Evolutionary conservation across 2,329 filamentous ascomycete genomes (phyloP).

Genomic region (Clonostachys solani): DNA sequence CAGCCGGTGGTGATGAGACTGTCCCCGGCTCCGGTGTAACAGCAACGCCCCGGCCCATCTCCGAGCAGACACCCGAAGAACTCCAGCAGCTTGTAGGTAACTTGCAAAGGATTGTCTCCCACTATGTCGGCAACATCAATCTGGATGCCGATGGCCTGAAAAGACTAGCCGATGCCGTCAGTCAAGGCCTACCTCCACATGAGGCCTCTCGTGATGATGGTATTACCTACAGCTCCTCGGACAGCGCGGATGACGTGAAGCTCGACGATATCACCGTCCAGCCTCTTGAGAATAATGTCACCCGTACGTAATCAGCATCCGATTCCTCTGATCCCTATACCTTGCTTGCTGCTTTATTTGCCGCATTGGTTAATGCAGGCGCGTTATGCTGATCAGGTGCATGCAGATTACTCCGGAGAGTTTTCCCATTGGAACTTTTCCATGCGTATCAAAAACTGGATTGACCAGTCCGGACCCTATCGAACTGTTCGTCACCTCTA

Average conservation of each 20-base stretch:
- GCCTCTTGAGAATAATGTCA: slow-evolving; percentile 32
- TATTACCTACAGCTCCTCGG: slow-evolving; percentile 3
- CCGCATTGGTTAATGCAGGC: no score
- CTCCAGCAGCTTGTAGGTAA: slow-evolving; percentile 6
- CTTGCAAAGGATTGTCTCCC: slow-evolving; percentile 42
- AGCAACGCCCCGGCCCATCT: neutral
- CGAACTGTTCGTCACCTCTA: neutral
- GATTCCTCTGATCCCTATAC: no score
- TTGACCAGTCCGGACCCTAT: slow-evolving; percentile 25
- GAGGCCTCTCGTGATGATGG: slow-evolving; percentile 3
- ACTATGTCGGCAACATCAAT: slow-evolving; percentile 33
- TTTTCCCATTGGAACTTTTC: slow-evolving; percentile 51
- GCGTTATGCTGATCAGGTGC: neutral
- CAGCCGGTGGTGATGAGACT: neutral
- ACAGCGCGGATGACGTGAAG: slow-evolving; percentile 3
- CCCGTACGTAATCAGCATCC: slow-evolving; percentile 20
- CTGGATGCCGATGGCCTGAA: slow-evolving; percentile 18
- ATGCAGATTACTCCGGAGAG: slow-evolving; percentile 43
- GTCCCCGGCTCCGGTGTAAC: neutral
- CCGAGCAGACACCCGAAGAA: slow-evolving; percentile 2
- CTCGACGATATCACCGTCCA: slow-evolving; percentile 33
- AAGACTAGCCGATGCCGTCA: slow-evolving; percentile 34
- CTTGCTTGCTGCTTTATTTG: neutral
- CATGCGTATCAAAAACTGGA: slow-evolving; percentile 43
- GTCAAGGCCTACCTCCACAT: slow-evolving; percentile 14